phyloP scores from a whole-genome alignment of 2,329 filamentous ascomycete genomes.

The Fusarium albosuccineum region DNA sequence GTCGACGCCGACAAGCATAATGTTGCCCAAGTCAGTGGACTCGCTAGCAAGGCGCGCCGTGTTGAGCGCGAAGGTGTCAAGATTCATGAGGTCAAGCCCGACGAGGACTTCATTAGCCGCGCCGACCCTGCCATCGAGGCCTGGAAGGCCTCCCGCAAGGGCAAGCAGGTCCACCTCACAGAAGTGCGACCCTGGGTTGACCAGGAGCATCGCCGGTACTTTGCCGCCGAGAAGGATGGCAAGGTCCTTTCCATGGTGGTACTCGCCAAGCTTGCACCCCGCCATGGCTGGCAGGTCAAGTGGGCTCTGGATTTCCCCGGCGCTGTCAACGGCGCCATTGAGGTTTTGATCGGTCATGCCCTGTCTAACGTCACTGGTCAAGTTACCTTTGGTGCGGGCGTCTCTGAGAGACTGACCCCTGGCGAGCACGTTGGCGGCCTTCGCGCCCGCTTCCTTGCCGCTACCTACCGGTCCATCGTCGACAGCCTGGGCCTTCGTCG shows the following conservation, averaged over 20 bases:
- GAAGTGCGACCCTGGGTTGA: conserved; percentile 93
- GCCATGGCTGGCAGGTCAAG: conserved; percentile 93
- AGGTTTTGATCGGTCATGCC: conserved; percentile 81
- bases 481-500: conserved; percentile 85
- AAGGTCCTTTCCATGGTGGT: conserved; percentile 83
- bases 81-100: conserved; percentile 78
- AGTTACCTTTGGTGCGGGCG: conserved; percentile 91
- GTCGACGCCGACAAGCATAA: conserved; percentile 82
- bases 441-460: conserved; percentile 83
- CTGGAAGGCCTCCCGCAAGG: conserved; percentile 85
- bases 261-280: conserved; percentile 82
- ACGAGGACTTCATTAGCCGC: conserved; percentile 76
- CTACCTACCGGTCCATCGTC: conserved; percentile 85
- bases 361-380: conserved; percentile 65
- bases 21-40: conserved; percentile 51
- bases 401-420: conserved; percentile 78
- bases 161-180: conserved; percentile 88
- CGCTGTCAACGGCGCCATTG: conserved; percentile 88
- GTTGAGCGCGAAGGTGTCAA: conserved; percentile 88
- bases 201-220: conserved; percentile 84
- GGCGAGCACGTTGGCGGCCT: conserved; percentile 86
- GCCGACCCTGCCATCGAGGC: conserved; percentile 80
- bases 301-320: conserved; percentile 95
- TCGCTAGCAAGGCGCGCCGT: conserved; percentile 81
- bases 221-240: conserved; percentile 81